phyloP scores from a whole-genome alignment of 2,329 filamentous ascomycete genomes.

The Blumeriella jaapii region DNA sequence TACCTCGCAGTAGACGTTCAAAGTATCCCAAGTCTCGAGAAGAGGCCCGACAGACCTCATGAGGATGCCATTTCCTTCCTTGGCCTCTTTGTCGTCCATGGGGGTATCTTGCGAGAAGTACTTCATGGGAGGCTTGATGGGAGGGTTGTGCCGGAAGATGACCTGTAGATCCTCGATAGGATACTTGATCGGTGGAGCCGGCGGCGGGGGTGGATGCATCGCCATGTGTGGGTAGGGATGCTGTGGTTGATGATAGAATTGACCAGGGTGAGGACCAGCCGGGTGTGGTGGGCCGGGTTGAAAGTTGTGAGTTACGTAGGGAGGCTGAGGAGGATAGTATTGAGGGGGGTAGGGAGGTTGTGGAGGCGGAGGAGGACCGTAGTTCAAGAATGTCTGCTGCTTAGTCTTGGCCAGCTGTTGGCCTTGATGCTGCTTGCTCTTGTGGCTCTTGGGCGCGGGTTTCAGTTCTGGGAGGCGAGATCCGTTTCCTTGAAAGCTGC shows the following conservation, averaged over 20 bases:
- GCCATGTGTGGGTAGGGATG: conserved; percentile 36
- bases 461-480: conserved; percentile 62
- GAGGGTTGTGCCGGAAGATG: conserved; percentile 49
- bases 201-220: conserved; percentile 43
- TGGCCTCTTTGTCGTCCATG: conserved; percentile 35
- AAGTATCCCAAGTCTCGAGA: conserved; percentile 87
- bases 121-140: conserved; percentile 60
- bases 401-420: conserved; percentile 30
- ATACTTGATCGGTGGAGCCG: conserved; percentile 75
- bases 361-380: conserved; percentile 18
- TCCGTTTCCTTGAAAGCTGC: conserved; percentile 30
- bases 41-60: conserved; percentile 80
- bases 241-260: conserved; percentile 33
- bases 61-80: conserved; percentile 49
- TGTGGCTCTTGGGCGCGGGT: conserved; percentile 58
- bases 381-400: conserved; percentile 27
- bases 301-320: conserved; percentile 25
- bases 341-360: conserved; percentile 13
- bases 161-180: conserved; percentile 91
- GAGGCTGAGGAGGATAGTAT: conserved; percentile 17
- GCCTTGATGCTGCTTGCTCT: conserved; percentile 42
- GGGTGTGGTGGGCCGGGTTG: conserved; percentile 26
- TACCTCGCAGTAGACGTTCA: conserved; percentile 96
- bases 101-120: conserved; percentile 61
- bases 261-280: conserved; percentile 24